These are phyloP conservation scores for Arabidopsis suecica DNA, from an alignment of 345 rosid genomes.

Conservation along the genomic window DNA sequence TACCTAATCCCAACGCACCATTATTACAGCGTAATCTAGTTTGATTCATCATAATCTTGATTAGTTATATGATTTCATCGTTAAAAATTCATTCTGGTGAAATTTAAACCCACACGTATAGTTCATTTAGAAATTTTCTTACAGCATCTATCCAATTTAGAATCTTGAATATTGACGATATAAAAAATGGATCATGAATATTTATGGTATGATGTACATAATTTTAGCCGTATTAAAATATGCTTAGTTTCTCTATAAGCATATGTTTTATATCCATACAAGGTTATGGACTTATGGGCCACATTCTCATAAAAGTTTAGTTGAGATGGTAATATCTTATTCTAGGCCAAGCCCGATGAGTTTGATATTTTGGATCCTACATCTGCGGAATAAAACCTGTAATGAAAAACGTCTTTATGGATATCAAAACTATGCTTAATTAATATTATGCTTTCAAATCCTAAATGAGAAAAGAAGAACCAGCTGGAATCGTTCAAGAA, in stretches of 20 bases:
- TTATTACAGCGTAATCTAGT: too few species aligned
- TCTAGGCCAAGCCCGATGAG: background rate
- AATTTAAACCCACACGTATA: background rate
- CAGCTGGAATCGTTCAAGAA: conserved; percentile 31
- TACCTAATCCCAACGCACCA: too few species aligned
- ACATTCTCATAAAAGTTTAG: background rate
- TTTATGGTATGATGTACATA: background rate
- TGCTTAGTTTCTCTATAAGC: background rate
- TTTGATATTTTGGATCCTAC: background rate
- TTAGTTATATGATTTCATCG: too few species aligned
- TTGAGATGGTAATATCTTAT: background rate
- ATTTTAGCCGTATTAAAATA: background rate
- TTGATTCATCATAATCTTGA: too few species aligned
- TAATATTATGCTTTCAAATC: background rate
- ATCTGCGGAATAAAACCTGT: background rate
- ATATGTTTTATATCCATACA: background rate
- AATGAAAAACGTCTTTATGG: background rate
- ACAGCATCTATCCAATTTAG: background rate
- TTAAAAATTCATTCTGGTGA: too few species aligned
- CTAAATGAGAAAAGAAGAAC: conserved; percentile 24
- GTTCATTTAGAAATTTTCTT: background rate
- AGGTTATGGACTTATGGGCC: background rate
- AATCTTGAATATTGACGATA: background rate
- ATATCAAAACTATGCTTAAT: background rate
- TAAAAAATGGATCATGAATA: background rate